Percentiles rank a stretch among this genome's conserved stretches.
Evolutionary conservation across 306 rosid genomes (phyloP).

Genomic region (Dryas octopetala): DNA sequence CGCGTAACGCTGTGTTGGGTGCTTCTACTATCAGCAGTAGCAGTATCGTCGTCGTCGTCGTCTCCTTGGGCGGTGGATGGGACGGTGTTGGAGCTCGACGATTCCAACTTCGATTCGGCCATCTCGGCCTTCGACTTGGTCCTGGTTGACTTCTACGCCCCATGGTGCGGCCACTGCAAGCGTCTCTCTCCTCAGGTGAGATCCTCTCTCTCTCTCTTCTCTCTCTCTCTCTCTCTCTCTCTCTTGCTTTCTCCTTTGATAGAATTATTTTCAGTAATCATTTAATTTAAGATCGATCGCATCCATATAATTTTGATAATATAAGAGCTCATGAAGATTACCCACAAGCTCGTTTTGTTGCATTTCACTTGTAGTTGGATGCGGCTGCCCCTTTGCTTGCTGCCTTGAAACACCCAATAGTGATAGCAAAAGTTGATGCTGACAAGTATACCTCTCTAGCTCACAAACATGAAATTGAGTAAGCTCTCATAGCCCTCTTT

Average conservation of each 20-base stretch:
- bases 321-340: no score
- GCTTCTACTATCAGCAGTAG: neutral
- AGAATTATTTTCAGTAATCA: no score
- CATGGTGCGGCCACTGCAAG: conserved; percentile 99
- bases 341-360: no score
- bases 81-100: conserved; percentile 76
- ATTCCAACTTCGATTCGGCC: conserved; percentile 82
- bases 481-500: conserved; percentile 10
- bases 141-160: conserved; percentile 91
- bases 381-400: conserved; percentile 88
- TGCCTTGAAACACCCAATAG: conserved; percentile 64
- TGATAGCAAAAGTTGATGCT: conserved; percentile 79
- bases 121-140: conserved; percentile 73
- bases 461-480: conserved; percentile 67
- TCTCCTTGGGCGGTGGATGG: conserved; percentile 62
- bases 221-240: neutral
- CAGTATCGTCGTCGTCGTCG: conserved; percentile 25
- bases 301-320: no score
- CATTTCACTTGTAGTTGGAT: conserved; percentile 60
- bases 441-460: conserved; percentile 77
- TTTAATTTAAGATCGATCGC: no score
- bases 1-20: neutral
- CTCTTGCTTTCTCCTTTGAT: neutral
- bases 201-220: neutral
- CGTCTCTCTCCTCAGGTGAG: conserved; percentile 91